A percentile compares a stretch with the other conserved stretches of the same genome.
Conservation (phyloP, 2,329 filamentous ascomycete genomes). For the Intubia oerlemansii region DNA sequence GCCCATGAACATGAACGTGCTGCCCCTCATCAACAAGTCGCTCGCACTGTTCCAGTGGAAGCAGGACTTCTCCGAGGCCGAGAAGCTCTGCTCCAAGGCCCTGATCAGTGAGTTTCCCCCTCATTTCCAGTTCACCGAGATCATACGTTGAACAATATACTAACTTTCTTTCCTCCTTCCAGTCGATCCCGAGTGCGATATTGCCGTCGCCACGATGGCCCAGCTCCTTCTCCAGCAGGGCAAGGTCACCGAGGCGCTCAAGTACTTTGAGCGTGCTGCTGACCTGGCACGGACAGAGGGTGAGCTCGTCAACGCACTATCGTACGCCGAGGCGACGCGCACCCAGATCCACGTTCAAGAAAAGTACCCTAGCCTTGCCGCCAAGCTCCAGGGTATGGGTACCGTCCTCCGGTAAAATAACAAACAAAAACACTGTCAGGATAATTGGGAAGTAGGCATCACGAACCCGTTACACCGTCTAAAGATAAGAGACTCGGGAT, state of each 20-base stretch:
- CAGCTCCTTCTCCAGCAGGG: slow-evolving; percentile 94
- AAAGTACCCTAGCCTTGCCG: slow-evolving; percentile 63
- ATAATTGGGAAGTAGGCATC: no score
- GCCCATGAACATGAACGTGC: slow-evolving; percentile 89
- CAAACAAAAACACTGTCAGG: background rate
- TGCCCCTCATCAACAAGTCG: slow-evolving; percentile 96
- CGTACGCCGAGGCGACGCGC: slow-evolving; percentile 88
- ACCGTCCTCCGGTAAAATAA: slow-evolving; percentile 10
- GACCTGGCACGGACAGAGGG: slow-evolving; percentile 86
- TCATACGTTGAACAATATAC: no score
- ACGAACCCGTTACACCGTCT: background rate
- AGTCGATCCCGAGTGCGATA: slow-evolving; percentile 98
- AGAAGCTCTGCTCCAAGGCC: slow-evolving; percentile 92
- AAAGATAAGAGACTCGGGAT: background rate
- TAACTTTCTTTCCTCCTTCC: slow-evolving; percentile 4
- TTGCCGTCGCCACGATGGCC: slow-evolving; percentile 95
- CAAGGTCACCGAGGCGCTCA: slow-evolving; percentile 84
- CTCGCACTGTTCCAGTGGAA: slow-evolving; percentile 96
- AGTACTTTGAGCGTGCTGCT: slow-evolving; percentile 91
- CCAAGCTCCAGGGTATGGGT: slow-evolving; percentile 41
- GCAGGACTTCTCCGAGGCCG: slow-evolving; percentile 83
- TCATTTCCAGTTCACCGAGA: no score
- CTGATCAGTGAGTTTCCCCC: slow-evolving; percentile 56
- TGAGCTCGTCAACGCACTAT: slow-evolving; percentile 89
- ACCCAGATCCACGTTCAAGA: slow-evolving; percentile 87